Evolutionary conservation across 345 rosid species (phyloP), one percentile per base, ranked within the genome.

Genomic region (Bretschneidera sinensis): DNA sequence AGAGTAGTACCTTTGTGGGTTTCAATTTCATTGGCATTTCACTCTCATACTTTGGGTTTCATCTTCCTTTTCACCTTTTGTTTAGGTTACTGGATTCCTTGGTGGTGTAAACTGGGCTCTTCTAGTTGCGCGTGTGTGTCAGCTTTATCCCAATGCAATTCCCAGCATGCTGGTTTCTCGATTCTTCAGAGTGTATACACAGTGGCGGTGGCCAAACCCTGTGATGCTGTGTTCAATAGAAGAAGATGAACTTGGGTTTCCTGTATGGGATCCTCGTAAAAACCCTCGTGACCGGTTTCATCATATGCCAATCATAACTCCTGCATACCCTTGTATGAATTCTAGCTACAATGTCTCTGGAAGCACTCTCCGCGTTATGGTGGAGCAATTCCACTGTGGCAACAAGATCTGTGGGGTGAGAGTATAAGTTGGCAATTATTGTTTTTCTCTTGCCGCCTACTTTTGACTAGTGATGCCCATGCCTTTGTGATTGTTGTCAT

Each of bases 171-270:
- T 85, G 63, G 84, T 85, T 60, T 78, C 91, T 61, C 77, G 89
- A 2, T 87, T 83, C 63, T 87, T 83, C 57, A 70, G 87, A 75
- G 91, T 85, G 8, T 83, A 78, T 51, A 79, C 87, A 43, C 87
- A 73, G 39, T 87, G 91, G 91, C 83, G 81, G 50, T 87, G 95
- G 95, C 95, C 95, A 14, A 85, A 83, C 60, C 95, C 95, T 25
- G 95, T 87, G 51, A 83, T 87, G 91, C 74, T 87, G 17, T 84
- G 91, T 71, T 63, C 85, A 1, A 85, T 85, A 47, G 85, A 83
- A 69, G 89, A 81, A 68, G 83, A 79, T 67, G 80, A 76, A 31
- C 85, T 76, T 67, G 86, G 88, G 14, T 84, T 84, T 69, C 79
- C 85, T 22, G 77, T 83, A 11, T 84, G 95, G 90, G 85, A 84